phyloP scores from a whole-genome alignment of 371 early-diverging fungal genomes.

The Zychaea mexicana region DNA sequence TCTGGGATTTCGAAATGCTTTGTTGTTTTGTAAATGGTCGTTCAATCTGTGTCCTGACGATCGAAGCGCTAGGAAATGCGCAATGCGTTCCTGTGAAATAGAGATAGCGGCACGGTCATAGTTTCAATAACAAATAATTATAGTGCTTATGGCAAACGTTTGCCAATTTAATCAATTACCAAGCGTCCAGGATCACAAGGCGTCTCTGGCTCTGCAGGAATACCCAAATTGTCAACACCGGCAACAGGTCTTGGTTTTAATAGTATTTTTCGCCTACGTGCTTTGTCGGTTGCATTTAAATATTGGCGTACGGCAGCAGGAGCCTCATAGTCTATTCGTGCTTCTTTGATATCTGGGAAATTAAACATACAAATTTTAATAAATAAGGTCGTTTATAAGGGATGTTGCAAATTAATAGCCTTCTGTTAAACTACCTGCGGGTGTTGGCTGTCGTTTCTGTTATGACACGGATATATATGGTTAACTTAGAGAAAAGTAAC shows the following conservation, averaged over 20 bases:
- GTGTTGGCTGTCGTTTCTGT: too few relatives aligned
- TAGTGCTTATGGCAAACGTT: background rate
- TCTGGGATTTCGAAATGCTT: conserved; percentile 79
- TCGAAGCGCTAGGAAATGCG: conserved; percentile 59
- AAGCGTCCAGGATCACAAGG: conserved; percentile 53
- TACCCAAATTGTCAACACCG: conserved; percentile 48
- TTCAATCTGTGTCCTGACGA: conserved; percentile 63
- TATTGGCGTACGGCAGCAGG: conserved; percentile 3
- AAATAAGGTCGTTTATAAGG: too few relatives aligned
- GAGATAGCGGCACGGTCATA: too few relatives aligned
- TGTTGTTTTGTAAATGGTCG: conserved; percentile 67
- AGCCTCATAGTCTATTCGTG: background rate
- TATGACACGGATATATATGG: too few relatives aligned
- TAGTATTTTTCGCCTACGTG: conserved; percentile 19
- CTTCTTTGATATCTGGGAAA: background rate
- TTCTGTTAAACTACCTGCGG: too few relatives aligned
- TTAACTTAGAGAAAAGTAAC: too few relatives aligned
- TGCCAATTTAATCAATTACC: conserved; percentile 22
- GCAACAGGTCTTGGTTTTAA: conserved; percentile 40
- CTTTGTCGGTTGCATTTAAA: conserved; percentile 16
- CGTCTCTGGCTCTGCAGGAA: conserved; percentile 52
- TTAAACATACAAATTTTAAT: background rate
- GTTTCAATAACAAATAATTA: background rate
- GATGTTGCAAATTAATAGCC: too few relatives aligned
- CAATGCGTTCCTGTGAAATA: conserved; percentile 58